These are phyloP conservation scores for Pestalotiopsis fici DNA, from an alignment of 2,329 filamentous ascomycete genomes.

Conservation along the genomic window DNA sequence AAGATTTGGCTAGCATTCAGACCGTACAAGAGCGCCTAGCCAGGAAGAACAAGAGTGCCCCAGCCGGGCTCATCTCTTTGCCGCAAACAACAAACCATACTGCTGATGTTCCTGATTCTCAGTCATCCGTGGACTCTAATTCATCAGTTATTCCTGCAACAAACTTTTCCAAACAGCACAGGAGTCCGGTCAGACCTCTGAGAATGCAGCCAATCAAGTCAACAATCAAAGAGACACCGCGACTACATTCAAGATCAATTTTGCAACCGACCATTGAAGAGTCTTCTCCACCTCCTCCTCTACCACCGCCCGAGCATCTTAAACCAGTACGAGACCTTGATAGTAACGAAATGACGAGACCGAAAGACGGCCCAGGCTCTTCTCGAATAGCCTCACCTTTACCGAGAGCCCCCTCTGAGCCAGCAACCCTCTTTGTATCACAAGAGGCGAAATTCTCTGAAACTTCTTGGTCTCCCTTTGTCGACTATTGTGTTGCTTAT, in stretches of 20 bases:
- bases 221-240: slow-evolving; percentile 3
- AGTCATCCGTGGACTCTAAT: slow-evolving; percentile 18
- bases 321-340: neutral
- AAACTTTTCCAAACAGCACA: slow-evolving; percentile 1
- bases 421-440: neutral
- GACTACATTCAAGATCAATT: neutral
- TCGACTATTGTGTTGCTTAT: slow-evolving; percentile 27
- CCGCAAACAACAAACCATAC: neutral
- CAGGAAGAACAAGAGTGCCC: neutral
- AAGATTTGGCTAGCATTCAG: neutral
- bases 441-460: neutral
- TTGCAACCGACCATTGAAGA: neutral
- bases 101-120: slow-evolving; percentile 16
- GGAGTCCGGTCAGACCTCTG: neutral
- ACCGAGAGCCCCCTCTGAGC: neutral
- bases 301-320: neutral
- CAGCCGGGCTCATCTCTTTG: neutral
- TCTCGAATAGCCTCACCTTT: neutral
- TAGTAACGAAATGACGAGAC: neutral
- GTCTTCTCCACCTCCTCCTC: neutral
- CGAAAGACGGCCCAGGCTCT: slow-evolving; percentile 14
- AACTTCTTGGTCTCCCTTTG: slow-evolving; percentile 22
- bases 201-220: neutral
- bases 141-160: slow-evolving; percentile 29
- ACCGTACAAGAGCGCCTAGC: neutral